A percentile compares a stretch with the other conserved stretches of the same genome.
These are phyloP conservation scores for Ophiostoma quercus DNA, from an alignment of 2,329 filamentous ascomycete species.

Conservation along the genomic window DNA sequence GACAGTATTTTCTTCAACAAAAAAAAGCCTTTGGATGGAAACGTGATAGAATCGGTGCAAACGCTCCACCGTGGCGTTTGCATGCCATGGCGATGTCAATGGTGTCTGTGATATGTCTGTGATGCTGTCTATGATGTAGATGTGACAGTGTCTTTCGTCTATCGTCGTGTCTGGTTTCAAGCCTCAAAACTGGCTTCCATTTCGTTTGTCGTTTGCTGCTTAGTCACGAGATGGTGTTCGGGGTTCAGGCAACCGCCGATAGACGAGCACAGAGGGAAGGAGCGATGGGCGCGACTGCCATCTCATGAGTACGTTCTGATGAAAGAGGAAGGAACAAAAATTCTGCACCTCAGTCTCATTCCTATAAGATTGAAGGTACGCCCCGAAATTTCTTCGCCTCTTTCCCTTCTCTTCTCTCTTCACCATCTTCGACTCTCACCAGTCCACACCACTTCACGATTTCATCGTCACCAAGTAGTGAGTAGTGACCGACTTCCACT, in stretches of 20 bases:
- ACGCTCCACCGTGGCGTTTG: neutral
- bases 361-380: neutral
- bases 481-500: too few relatives aligned
- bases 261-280: neutral
- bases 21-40: neutral
- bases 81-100: neutral
- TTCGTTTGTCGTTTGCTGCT: neutral
- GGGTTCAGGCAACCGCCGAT: neutral
- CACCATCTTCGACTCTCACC: neutral
- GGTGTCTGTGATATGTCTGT: neutral
- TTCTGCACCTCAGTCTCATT: neutral
- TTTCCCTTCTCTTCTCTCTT: neutral
- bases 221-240: neutral
- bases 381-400: neutral
- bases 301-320: neutral
- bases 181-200: too few relatives aligned
- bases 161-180: too few relatives aligned
- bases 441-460: neutral
- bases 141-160: too few relatives aligned
- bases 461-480: too few relatives aligned
- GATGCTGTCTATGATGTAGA: too few relatives aligned
- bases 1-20: neutral
- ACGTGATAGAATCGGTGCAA: neutral
- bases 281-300: neutral
- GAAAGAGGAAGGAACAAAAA: neutral